Evolutionary conservation across 495 filamentous ascomycete species (phyloP).

Genomic region (Talaromyces wortmannii): DNA sequence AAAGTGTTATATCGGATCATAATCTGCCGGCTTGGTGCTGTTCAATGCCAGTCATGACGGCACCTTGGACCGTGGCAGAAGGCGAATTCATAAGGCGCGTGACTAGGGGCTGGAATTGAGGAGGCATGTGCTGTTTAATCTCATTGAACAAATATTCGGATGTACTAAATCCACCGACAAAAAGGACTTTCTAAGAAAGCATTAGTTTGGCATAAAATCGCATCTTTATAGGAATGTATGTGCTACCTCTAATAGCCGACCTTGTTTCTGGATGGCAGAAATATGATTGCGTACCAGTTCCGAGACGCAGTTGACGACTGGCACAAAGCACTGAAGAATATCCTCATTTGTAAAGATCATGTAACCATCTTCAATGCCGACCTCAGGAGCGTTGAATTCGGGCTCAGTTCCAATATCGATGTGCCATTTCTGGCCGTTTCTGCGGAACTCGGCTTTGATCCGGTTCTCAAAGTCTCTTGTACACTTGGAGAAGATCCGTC

Average conservation of each 20-base stretch:
- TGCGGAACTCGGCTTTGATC: slow-evolving; percentile 75
- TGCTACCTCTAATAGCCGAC: slow-evolving; percentile 60
- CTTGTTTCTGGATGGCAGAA: slow-evolving; percentile 72
- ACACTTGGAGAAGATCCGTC: slow-evolving; percentile 74
- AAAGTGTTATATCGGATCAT: too few species aligned
- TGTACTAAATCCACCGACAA: slow-evolving; percentile 73
- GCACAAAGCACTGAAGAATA: slow-evolving; percentile 74
- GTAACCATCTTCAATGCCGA: slow-evolving; percentile 71
- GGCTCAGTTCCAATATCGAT: slow-evolving; percentile 73
- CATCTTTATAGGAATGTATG: not conserved
- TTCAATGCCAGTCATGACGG: slow-evolving; percentile 81
- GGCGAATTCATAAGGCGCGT: slow-evolving; percentile 81
- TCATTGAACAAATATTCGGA: slow-evolving; percentile 80
- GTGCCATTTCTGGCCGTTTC: slow-evolving; percentile 76
- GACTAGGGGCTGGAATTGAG: slow-evolving; percentile 70
- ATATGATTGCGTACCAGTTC: slow-evolving; percentile 74
- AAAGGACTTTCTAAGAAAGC: slow-evolving; percentile 54
- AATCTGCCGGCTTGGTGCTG: too few species aligned
- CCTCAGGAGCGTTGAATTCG: slow-evolving; percentile 71
- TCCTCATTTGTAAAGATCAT: slow-evolving; percentile 81
- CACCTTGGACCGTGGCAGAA: slow-evolving; percentile 72
- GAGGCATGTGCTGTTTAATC: slow-evolving; percentile 70
- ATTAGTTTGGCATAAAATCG: slow-evolving; percentile 4
- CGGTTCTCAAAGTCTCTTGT: slow-evolving; percentile 81
- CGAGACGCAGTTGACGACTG: slow-evolving; percentile 68